phyloP scores from a whole-genome alignment of 306 rosid species.

The Canavalia gladiata region DNA sequence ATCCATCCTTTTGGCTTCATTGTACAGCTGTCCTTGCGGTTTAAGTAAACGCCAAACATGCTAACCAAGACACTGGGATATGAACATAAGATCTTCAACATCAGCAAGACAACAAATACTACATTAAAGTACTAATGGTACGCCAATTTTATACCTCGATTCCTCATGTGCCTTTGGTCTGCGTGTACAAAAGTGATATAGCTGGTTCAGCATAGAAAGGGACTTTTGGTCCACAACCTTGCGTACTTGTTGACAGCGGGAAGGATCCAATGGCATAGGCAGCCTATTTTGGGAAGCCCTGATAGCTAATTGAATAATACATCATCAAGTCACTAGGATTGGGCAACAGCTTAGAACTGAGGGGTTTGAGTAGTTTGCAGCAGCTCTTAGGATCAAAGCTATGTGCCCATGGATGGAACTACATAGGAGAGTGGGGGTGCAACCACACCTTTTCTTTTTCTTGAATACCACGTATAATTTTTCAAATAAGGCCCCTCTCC shows the following conservation, averaged over 20 bases:
- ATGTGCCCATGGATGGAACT: background rate
- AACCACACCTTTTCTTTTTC: background rate
- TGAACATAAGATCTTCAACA: background rate
- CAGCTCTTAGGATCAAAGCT: constrained; percentile 20
- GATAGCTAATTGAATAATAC: constrained; percentile 41
- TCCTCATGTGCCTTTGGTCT: constrained; percentile 31
- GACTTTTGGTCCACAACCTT: background rate
- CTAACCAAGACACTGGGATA: constrained; percentile 44
- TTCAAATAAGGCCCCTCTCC: background rate
- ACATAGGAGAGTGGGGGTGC: background rate
- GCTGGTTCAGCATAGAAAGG: constrained; percentile 12
- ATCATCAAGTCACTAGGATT: constrained; percentile 31
- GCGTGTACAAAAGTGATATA: constrained; percentile 35
- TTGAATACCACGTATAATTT: background rate
- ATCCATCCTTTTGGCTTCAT: constrained; percentile 44
- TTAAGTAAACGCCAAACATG: constrained; percentile 38
- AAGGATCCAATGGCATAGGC: constrained; percentile 15
- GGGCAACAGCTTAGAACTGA: background rate
- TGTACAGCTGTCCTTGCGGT: constrained; percentile 37
- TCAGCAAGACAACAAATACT: constrained; percentile 20
- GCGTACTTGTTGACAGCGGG: constrained; percentile 10
- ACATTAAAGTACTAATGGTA: background rate
- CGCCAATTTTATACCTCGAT: constrained; percentile 22
- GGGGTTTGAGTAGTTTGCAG: constrained; percentile 9
- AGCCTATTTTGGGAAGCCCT: constrained; percentile 3